Conservation (phyloP, 2,329 filamentous ascomycete species). For the Claviceps africana region DNA sequence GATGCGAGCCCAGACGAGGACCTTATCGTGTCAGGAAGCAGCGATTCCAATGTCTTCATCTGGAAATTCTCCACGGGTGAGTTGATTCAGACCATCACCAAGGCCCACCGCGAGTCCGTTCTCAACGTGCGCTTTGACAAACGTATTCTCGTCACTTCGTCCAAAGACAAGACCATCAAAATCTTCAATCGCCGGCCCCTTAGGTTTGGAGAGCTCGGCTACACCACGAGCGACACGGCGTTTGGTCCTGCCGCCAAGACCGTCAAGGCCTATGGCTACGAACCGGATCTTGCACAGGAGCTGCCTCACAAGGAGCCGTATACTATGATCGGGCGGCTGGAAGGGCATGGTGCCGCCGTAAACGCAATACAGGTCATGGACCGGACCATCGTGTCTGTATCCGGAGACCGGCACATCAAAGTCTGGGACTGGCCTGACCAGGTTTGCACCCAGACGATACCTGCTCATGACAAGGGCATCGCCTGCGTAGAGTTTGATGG, state of each 20-base stretch:
- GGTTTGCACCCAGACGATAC: constrained; percentile 59
- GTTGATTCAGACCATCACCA: constrained; percentile 58
- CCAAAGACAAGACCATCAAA: constrained; percentile 94
- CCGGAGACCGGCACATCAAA: constrained; percentile 85
- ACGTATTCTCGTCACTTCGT: constrained; percentile 85
- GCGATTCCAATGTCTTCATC: constrained; percentile 77
- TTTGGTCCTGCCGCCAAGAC: constrained; percentile 40
- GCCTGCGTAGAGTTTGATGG: constrained; percentile 96
- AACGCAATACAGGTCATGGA: constrained; percentile 88
- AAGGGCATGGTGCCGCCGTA: constrained; percentile 80
- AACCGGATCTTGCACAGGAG: constrained; percentile 30
- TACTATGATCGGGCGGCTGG: constrained; percentile 62
- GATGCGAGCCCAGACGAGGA: constrained; percentile 79
- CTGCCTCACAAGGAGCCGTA: constrained; percentile 49
- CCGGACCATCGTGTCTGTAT: constrained; percentile 82
- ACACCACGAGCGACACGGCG: constrained; percentile 22
- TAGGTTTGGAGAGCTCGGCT: constrained; percentile 44
- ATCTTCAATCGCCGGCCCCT: constrained; percentile 75
- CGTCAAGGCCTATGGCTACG: constrained; percentile 41
- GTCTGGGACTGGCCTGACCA: constrained; percentile 84
- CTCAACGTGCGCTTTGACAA: constrained; percentile 88
- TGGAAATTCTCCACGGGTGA: constrained; percentile 90
- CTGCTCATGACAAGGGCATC: constrained; percentile 87
- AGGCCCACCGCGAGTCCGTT: constrained; percentile 80
- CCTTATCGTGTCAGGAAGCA: constrained; percentile 88